Evolutionary conservation across 768 basidiomycete genomes (phyloP).

Genomic region (Leccinum subgranulosum): DNA sequence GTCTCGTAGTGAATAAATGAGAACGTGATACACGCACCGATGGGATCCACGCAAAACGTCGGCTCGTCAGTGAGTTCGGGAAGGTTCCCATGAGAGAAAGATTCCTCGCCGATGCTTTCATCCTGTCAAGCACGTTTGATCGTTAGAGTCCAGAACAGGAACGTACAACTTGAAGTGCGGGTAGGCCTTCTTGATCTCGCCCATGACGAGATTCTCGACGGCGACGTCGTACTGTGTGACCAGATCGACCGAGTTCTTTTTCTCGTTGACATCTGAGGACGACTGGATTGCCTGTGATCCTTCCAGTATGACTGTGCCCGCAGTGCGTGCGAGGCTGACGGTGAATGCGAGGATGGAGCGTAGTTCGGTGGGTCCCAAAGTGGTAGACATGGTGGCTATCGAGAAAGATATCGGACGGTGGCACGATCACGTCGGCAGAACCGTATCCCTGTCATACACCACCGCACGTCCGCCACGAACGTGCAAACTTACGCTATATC

Average conservation of each 20-base stretch:
- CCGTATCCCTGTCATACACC: background rate
- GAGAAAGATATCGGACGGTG: background rate
- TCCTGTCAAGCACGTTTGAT: background rate
- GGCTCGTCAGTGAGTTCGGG: conserved; percentile 78
- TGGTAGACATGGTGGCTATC: conserved; percentile 28
- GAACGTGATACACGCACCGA: conserved; percentile 49
- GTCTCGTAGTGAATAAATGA: background rate
- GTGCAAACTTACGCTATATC: background rate
- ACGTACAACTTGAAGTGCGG: conserved; percentile 83
- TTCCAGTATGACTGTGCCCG: conserved; percentile 73
- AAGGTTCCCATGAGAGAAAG: conserved; percentile 72
- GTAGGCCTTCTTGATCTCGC: conserved; percentile 60
- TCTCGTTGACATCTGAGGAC: conserved; percentile 63
- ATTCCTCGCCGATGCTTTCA: conserved; percentile 89
- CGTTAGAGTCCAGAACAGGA: background rate
- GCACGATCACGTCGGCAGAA: background rate
- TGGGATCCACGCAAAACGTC: conserved; percentile 96
- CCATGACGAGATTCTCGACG: conserved; percentile 83
- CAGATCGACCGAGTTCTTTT: conserved; percentile 92
- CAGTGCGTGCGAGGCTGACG: conserved; percentile 64
- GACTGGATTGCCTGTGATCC: conserved; percentile 73
- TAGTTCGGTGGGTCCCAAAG: conserved; percentile 43
- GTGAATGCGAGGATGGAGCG: conserved; percentile 66
- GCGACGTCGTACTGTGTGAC: conserved; percentile 94
- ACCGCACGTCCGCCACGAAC: conserved; percentile 2